phyloP scores from a whole-genome alignment of 306 rosid species.

The Castanospermum australe region DNA sequence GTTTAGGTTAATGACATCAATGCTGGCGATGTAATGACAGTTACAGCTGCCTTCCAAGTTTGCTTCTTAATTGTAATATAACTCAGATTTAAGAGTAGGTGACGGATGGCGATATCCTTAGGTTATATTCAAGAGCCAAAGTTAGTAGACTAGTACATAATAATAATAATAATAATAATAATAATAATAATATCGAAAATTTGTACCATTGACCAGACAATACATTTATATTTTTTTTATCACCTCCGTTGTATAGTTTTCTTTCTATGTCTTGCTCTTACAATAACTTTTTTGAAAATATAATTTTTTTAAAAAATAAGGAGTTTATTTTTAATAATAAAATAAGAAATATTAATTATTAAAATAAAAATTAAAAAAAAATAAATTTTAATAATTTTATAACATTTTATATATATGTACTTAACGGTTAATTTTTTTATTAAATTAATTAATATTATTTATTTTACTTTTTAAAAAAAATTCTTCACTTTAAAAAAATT shows the following conservation, averaged over 20 bases:
- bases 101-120: slow-evolving; percentile 13
- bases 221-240: background rate
- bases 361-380: too few species aligned
- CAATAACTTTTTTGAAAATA: too few species aligned
- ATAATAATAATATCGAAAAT: background rate
- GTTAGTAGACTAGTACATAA: background rate
- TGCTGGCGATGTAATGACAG: slow-evolving; percentile 18
- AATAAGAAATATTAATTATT: too few species aligned
- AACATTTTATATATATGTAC: too few species aligned
- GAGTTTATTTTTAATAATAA: too few species aligned
- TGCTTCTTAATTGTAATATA: background rate
- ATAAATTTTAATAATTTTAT: too few species aligned
- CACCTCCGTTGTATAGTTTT: background rate
- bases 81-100: background rate
- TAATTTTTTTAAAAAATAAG: too few species aligned
- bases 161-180: too few species aligned
- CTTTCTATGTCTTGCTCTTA: background rate
- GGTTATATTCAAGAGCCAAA: slow-evolving; percentile 30
- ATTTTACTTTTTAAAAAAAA: too few species aligned
- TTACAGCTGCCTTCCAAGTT: background rate
- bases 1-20: background rate
- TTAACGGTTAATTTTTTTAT: too few species aligned
- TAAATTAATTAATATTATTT: too few species aligned
- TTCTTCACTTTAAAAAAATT: too few species aligned
- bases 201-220: background rate